Evolutionary conservation across 2,329 filamentous ascomycete species (phyloP).

Genomic region (Epichloe sp.): DNA sequence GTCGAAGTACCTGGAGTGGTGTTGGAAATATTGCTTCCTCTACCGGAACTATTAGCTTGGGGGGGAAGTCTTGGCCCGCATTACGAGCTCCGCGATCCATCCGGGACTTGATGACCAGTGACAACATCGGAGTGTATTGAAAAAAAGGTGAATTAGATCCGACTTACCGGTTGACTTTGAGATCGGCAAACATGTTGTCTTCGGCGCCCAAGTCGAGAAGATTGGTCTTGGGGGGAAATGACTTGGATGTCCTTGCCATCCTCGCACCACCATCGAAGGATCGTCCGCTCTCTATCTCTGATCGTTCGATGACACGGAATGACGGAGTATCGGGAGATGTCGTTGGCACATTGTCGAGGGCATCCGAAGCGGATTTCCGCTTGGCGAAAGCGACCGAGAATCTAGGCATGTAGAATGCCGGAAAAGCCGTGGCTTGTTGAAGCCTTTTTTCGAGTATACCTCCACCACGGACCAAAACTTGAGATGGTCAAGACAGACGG

Average conservation of each 20-base stretch:
- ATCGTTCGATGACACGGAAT: slow-evolving; percentile 45
- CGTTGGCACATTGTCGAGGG: slow-evolving; percentile 37
- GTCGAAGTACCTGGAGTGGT: slow-evolving; percentile 46
- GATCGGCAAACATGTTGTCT: slow-evolving; percentile 45
- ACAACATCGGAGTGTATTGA: no score
- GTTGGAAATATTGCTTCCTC: slow-evolving; percentile 47
- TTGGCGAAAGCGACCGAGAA: slow-evolving; percentile 45
- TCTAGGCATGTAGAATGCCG: slow-evolving; percentile 43
- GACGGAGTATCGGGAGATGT: slow-evolving; percentile 32
- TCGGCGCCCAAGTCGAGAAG: slow-evolving; percentile 30
- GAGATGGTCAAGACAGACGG: background rate
- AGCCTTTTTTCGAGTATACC: background rate
- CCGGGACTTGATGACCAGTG: slow-evolving; percentile 7
- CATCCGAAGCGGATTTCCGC: slow-evolving; percentile 47
- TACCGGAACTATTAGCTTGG: slow-evolving; percentile 26
- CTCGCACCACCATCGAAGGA: slow-evolving; percentile 38
- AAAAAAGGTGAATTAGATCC: background rate
- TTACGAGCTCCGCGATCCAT: background rate
- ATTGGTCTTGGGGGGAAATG: slow-evolving; percentile 25
- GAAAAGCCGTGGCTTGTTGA: slow-evolving; percentile 5
- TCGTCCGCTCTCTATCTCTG: slow-evolving; percentile 29
- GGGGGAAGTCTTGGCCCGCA: background rate
- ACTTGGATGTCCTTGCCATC: slow-evolving; percentile 24
- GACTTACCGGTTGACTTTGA: slow-evolving; percentile 43
- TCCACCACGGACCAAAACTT: background rate